These are phyloP conservation scores for Exophiala phaeomuriformis DNA, from an alignment of 2,329 filamentous ascomycete genomes.

Conservation along the genomic window DNA sequence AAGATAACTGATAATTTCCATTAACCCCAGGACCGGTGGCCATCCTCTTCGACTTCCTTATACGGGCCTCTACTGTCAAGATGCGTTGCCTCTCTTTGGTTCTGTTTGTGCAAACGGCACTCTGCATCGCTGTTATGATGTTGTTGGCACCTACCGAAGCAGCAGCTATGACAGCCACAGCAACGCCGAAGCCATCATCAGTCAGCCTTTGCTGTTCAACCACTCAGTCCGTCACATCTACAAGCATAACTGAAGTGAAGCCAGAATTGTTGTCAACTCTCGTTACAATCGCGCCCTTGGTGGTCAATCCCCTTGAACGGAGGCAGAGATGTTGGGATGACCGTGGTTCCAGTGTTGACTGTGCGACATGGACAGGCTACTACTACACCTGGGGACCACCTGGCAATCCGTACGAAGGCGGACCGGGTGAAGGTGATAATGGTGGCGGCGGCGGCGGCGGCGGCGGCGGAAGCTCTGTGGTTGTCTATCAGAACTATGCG, in stretches of 20 bases:
- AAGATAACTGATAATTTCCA: background rate
- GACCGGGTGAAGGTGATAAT: conserved; percentile 17
- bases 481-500: conserved; percentile 15
- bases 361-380: conserved; percentile 28
- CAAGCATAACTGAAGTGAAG: conserved; percentile 2
- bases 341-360: conserved; percentile 27
- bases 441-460: conserved; percentile 9
- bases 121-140: conserved; percentile 15
- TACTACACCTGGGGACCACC: conserved; percentile 28
- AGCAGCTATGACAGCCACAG: conserved; percentile 9
- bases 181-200: background rate
- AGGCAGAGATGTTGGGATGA: conserved; percentile 28
- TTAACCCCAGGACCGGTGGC: background rate
- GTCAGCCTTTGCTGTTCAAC: background rate
- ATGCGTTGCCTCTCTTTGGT: conserved; percentile 13
- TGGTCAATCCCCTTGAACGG: conserved; percentile 20
- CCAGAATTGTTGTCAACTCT: conserved; percentile 14
- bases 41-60: background rate
- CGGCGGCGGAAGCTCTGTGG: conserved; percentile 14
- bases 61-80: background rate
- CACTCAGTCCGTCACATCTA: conserved; percentile 7
- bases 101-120: conserved; percentile 9
- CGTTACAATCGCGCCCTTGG: conserved; percentile 24
- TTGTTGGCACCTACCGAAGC: conserved; percentile 4
- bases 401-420: conserved; percentile 23